Percentiles rank a stretch among this genome's conserved stretches.
Conservation (phyloP, 176 grass and related monocot genomes). For the Bothriochloa decipiens region DNA sequence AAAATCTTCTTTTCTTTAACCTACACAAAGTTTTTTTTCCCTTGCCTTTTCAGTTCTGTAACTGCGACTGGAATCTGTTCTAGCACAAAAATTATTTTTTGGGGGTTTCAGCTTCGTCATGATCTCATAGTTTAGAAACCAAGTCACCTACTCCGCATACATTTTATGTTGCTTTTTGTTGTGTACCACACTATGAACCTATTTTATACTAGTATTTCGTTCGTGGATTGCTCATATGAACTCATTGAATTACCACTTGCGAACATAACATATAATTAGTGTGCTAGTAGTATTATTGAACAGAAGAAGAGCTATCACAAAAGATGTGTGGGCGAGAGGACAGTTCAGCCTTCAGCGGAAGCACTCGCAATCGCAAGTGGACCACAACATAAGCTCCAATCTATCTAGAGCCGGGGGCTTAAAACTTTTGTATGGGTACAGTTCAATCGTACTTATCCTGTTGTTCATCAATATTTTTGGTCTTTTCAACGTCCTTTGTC, state of each 20-base stretch:
- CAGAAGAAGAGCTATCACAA: neutral
- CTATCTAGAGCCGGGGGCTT: neutral
- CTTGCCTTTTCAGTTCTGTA: slow-evolving; percentile 13
- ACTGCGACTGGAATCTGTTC: slow-evolving; percentile 28
- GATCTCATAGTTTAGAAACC: slow-evolving; percentile 2
- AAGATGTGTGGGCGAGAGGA: neutral
- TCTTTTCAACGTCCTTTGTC: neutral
- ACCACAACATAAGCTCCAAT: neutral
- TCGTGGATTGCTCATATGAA: neutral
- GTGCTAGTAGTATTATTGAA: neutral
- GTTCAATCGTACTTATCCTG: neutral
- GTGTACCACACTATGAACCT: neutral
- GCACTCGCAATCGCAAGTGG: neutral
- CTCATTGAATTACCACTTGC: neutral
- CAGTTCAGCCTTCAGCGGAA: neutral
- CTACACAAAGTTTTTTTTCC: neutral
- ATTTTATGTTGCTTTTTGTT: neutral
- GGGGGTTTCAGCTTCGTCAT: neutral
- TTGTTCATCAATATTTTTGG: slow-evolving; percentile 3
- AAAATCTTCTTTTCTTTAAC: slow-evolving; percentile 19
- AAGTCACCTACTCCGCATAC: neutral
- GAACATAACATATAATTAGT: neutral
- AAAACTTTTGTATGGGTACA: neutral
- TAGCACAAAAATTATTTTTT: neutral
- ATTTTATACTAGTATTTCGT: neutral